phyloP scores from a whole-genome alignment of 1,139 yeast species.

The Yamadazyma diospyri region DNA sequence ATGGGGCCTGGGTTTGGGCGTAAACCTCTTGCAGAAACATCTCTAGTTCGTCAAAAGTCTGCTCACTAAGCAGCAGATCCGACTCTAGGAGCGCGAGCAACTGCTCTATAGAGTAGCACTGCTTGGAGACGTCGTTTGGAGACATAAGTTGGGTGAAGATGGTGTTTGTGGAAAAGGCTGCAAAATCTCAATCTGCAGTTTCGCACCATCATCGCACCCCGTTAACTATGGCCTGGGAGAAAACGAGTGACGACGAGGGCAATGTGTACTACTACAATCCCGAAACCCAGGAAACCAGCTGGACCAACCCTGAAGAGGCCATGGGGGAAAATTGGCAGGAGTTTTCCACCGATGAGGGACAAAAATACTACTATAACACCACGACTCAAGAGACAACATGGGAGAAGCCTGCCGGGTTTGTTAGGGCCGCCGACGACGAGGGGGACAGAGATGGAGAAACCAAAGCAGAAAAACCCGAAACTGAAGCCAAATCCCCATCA shows the following conservation, averaged over 20 bases:
- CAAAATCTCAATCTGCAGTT: not conserved
- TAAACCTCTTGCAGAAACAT: not conserved
- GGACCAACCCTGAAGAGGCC: constrained; percentile 71
- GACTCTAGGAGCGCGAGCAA: constrained; percentile 11
- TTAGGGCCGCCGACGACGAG: not conserved
- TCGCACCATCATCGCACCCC: constrained; percentile 1
- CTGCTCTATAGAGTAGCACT: constrained; percentile 10
- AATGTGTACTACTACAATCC: constrained; percentile 68
- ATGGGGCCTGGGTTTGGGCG: too few relatives aligned
- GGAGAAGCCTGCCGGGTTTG: constrained; percentile 61
- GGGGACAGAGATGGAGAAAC: constrained; percentile 7
- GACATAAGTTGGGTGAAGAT: too few relatives aligned
- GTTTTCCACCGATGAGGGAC: constrained; percentile 66
- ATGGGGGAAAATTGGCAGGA: constrained; percentile 51
- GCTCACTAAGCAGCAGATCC: not conserved
- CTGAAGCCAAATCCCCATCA: not conserved
- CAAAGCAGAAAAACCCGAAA: constrained; percentile 6
- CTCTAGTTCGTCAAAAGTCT: not conserved
- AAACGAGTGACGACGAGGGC: constrained; percentile 62
- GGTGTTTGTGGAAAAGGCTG: constrained; percentile 5
- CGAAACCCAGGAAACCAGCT: constrained; percentile 65
- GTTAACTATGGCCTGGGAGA: constrained; percentile 49
- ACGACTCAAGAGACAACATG: constrained; percentile 70
- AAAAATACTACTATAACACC: constrained; percentile 67
- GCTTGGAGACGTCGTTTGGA: too few relatives aligned